A percentile compares a stretch with the other conserved stretches of the same genome.
These are phyloP conservation scores for Aspergillus bertholletiae DNA, from an alignment of 495 filamentous ascomycete genomes.

Conservation along the genomic window DNA sequence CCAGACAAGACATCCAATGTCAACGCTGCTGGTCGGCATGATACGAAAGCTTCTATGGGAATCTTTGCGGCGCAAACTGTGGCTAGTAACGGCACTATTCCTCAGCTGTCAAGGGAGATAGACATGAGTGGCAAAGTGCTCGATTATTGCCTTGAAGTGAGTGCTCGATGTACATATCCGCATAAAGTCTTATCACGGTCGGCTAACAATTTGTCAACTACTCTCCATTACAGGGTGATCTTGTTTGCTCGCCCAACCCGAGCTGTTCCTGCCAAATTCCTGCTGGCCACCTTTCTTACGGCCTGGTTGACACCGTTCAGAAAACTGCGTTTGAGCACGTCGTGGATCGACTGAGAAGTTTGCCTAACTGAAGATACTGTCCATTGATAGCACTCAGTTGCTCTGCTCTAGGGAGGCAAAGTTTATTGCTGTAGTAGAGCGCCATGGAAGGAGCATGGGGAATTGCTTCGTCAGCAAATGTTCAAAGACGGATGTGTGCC, in stretches of 20 bases:
- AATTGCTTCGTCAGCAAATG: no score
- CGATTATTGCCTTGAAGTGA: not conserved
- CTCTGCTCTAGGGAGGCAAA: no score
- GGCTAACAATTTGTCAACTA: not conserved
- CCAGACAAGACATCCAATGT: constrained; percentile 2
- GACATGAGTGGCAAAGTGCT: constrained; percentile 1
- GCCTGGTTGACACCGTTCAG: constrained; percentile 1
- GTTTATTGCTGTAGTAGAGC: not conserved
- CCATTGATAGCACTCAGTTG: not conserved
- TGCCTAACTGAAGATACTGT: not conserved
- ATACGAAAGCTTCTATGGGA: not conserved
- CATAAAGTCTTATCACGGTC: not conserved
- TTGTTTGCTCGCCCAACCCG: not conserved
- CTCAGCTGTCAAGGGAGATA: not conserved
- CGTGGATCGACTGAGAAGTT: not conserved
- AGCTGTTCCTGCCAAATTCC: not conserved
- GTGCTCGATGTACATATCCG: not conserved
- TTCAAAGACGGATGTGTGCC: not conserved
- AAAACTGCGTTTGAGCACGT: not conserved
- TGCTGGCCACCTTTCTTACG: constrained; percentile 2
- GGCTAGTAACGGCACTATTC: not conserved
- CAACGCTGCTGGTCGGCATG: not conserved
- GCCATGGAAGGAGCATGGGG: not conserved
- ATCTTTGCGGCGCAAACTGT: not conserved
- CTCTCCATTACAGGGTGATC: not conserved